phyloP scores from a whole-genome alignment of 129 eudicot species.

The Silybum marianum region DNA sequence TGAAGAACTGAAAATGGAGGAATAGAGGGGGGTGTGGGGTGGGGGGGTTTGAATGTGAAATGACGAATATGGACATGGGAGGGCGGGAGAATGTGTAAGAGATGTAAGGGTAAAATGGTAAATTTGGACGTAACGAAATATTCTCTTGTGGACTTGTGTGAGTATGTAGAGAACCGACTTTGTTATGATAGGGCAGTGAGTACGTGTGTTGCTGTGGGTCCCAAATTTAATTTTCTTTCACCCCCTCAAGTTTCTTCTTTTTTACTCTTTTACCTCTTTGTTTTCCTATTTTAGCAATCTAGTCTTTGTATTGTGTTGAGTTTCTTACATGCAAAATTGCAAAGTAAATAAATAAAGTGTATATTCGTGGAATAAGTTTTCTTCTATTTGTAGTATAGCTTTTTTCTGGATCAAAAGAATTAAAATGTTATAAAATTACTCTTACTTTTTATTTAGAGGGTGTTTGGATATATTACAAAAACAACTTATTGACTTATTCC shows the following conservation, averaged over 20 bases:
- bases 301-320: background rate
- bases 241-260: background rate
- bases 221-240: background rate
- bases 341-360: background rate
- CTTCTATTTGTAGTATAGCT: too few species aligned
- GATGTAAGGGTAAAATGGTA: conserved; percentile 32
- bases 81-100: conserved; percentile 31
- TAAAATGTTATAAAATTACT: background rate
- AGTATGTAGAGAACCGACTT: conserved; percentile 26
- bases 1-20: conserved; percentile 16
- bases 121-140: conserved; percentile 16
- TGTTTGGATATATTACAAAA: too few species aligned
- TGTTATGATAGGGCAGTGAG: conserved; percentile 44
- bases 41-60: conserved; percentile 27
- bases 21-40: background rate
- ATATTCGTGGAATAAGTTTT: background rate
- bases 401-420: background rate
- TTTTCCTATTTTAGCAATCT: background rate
- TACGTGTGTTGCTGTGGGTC: conserved; percentile 38
- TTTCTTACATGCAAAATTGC: background rate
- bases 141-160: conserved; percentile 14
- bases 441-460: background rate
- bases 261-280: background rate
- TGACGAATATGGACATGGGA: conserved; percentile 32
- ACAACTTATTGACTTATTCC: too few species aligned